Conservation (phyloP, 345 rosid species). For the Angophora floribunda region DNA sequence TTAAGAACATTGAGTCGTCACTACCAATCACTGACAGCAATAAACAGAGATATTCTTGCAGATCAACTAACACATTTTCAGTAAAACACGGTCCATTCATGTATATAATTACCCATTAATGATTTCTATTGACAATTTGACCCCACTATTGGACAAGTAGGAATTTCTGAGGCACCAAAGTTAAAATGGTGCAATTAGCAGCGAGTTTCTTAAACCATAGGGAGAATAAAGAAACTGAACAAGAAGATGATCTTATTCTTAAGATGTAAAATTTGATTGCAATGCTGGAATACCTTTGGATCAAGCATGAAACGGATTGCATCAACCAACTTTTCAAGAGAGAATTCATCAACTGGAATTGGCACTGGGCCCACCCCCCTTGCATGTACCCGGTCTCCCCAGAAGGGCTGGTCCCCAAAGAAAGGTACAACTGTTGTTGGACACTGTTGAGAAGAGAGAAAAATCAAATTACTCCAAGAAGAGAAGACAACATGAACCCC, state of each 20-base stretch:
- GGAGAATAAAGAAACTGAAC: not conserved
- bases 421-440: conserved; percentile 53
- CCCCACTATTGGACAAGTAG: not conserved
- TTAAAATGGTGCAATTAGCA: not conserved
- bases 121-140: not conserved
- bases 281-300: conserved; percentile 18
- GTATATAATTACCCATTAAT: not conserved
- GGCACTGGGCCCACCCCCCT: conserved; percentile 49
- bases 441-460: conserved; percentile 15
- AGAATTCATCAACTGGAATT: conserved; percentile 37
- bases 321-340: conserved; percentile 34
- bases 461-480: not conserved
- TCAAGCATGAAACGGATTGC: conserved; percentile 46
- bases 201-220: not conserved
- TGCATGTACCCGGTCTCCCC: conserved; percentile 54
- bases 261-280: not conserved
- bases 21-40: not conserved
- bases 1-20: not conserved
- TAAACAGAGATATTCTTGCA: not conserved
- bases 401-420: conserved; percentile 58
- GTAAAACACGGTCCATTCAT: not conserved
- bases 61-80: not conserved
- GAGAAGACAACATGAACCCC: not conserved
- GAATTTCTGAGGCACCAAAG: not conserved
- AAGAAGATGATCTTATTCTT: not conserved